Base-by-base conservation (phyloP, 495 filamentous ascomycete species). In the Penicillium subrubescens region DNA sequence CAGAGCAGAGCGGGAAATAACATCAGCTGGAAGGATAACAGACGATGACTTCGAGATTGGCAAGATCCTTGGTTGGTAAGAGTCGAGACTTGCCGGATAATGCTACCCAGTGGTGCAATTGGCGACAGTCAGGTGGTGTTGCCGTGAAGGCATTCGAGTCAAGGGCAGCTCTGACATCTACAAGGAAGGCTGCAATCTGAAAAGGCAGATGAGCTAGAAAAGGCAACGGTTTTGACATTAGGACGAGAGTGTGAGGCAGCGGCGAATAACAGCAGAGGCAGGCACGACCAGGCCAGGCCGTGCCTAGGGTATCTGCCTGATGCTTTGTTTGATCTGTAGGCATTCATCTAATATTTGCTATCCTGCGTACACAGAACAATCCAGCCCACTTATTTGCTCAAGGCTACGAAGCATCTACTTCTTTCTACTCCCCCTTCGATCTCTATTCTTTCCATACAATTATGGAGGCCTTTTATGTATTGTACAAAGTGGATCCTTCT, bases 401-500 rank as follows among this genome's bases (percentile, higher is more conserved):
- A 27, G 11, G 48, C 48, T 31, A 31, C 48, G 14, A 41, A 41
- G 3, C 3, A 7, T 52, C 15, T 48, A 48, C 0, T 23, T 12
- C 3, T 1, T 17, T 17, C 15, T 7, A 33, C 25, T 33, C 51
- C 33, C 23, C 51, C 51, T 54, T 12, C 51, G 10, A 34, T 10
- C 11, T 8, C 8, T 27, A 1, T 4, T 27, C 25, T 27, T 27
- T 17, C 25, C 15, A 34, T 34, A 54, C 29, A 54, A 29, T n/a
- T 54, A 29, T 15, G 27, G 25, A 56, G 31, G n/a, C 10, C 15
- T 23, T 33, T 55, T 6, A 46, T 23, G 15, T 6, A 27, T 27
- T 27, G 25, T 27, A 27, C 25, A 56, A 56, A 56, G 53, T 56
- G 53, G 53, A 39, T 37, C n/a, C 34, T 2, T 52, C 59, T 62